These are phyloP conservation scores for Cladobotryum mycophilum DNA, from an alignment of 2,329 filamentous ascomycete species.

Conservation along the genomic window DNA sequence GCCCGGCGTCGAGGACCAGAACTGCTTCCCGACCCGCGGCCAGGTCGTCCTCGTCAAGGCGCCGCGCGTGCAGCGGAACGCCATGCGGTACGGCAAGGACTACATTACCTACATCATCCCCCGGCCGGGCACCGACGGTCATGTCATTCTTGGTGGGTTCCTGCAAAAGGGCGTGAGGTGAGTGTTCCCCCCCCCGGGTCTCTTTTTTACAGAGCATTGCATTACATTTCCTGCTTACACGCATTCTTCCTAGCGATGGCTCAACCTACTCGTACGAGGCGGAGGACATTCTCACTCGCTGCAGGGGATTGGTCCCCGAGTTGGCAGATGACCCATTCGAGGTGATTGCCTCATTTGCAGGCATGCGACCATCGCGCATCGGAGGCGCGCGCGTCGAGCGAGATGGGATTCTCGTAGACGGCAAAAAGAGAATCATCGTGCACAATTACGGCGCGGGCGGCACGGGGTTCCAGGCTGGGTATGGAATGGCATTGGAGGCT, in stretches of 20 bases:
- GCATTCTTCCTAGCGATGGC: conserved; percentile 19
- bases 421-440: conserved; percentile 22
- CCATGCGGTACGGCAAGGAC: conserved; percentile 33
- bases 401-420: conserved; percentile 23
- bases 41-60: conserved; percentile 33
- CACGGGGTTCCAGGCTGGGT: conserved; percentile 39
- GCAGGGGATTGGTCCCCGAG: conserved; percentile 24
- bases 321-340: conserved; percentile 20
- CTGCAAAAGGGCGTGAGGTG: conserved; percentile 31
- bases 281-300: conserved; percentile 31
- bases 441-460: conserved; percentile 42
- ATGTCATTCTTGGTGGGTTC: conserved; percentile 32
- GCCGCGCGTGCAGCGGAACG: conserved; percentile 26
- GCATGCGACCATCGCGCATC: conserved; percentile 30
- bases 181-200: conserved; percentile 10
- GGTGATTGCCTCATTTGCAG: conserved; percentile 27
- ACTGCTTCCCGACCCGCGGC: conserved; percentile 35
- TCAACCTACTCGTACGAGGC: conserved; percentile 32
- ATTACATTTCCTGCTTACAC: background rate
- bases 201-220: no score
- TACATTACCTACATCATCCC: conserved; percentile 38
- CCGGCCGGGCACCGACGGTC: conserved; percentile 28
- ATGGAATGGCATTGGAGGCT: conserved; percentile 33
- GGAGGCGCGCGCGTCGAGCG: conserved; percentile 41
- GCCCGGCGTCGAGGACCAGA: conserved; percentile 29